phyloP scores from a whole-genome alignment of 441 rosid species.

The Mallotus japonicus region DNA sequence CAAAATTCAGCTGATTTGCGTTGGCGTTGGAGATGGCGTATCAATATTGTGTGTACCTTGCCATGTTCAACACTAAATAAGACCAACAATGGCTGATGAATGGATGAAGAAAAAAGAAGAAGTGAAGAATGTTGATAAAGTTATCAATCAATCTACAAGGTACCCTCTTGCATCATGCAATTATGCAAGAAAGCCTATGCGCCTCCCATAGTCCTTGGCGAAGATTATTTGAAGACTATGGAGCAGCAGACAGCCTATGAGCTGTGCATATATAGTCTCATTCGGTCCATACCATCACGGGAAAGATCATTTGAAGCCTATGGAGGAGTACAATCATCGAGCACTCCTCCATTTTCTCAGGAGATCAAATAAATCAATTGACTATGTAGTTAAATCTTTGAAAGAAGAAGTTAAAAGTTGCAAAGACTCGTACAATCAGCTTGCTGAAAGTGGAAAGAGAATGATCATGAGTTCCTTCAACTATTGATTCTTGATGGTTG shows the following conservation, averaged over 20 bases:
- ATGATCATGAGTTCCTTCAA: constrained; percentile 23
- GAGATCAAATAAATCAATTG: constrained; percentile 22
- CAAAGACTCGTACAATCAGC: constrained; percentile 33
- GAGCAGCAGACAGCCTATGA: constrained; percentile 43
- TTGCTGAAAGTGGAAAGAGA: constrained; percentile 26
- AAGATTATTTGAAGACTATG: constrained; percentile 35
- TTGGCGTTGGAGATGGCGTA: too few species aligned
- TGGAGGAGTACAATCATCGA: constrained; percentile 48
- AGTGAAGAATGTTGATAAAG: too few species aligned
- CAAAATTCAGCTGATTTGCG: too few species aligned
- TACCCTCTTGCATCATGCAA: too few species aligned
- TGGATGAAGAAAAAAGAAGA: too few species aligned
- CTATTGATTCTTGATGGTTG: constrained; percentile 52
- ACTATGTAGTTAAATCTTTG: constrained; percentile 18
- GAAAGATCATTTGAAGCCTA: constrained; percentile 27
- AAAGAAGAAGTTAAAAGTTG: constrained; percentile 22
- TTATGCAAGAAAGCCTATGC: too few species aligned
- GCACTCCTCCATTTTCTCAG: constrained; percentile 34
- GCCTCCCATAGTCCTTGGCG: constrained; percentile 6
- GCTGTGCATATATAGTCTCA: constrained; percentile 34
- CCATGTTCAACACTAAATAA: too few species aligned
- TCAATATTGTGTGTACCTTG: too few species aligned
- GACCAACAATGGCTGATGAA: too few species aligned
- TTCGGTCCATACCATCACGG: constrained; percentile 47
- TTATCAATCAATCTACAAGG: too few species aligned